These are phyloP conservation scores for Aureobasidium sp. DNA, from an alignment of 2,329 filamentous ascomycete species.

Conservation along the genomic window DNA sequence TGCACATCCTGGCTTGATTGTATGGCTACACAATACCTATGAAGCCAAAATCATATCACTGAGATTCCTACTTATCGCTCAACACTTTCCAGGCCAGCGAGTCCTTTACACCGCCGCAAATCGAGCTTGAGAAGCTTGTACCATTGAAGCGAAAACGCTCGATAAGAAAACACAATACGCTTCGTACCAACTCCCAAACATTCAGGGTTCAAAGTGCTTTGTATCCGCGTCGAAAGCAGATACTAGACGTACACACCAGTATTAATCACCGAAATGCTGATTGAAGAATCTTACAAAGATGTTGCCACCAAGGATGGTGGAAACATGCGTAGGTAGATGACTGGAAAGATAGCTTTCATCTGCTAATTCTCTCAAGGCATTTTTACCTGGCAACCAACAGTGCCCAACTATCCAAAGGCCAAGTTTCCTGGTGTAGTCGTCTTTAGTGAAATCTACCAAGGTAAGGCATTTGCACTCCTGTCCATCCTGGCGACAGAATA, in stretches of 20 bases:
- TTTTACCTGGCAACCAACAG: constrained; percentile 79
- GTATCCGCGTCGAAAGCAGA: not conserved
- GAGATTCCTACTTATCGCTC: too few species aligned
- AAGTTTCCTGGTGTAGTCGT: constrained; percentile 83
- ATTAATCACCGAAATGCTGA: constrained; percentile 43
- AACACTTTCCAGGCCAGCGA: not conserved
- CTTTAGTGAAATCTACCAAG: constrained; percentile 95
- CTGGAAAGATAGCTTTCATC: not conserved
- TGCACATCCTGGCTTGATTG: not conserved
- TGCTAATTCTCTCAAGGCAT: constrained; percentile 54
- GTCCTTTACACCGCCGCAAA: not conserved
- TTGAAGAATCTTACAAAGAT: constrained; percentile 53
- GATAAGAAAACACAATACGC: not conserved
- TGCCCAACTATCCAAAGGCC: constrained; percentile 80
- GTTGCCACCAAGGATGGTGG: constrained; percentile 53
- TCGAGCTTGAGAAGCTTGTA: not conserved
- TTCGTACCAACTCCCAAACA: not conserved
- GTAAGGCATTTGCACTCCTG: constrained; percentile 37
- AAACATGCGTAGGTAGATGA: constrained; percentile 46
- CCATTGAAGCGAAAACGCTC: not conserved
- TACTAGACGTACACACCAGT: not conserved
- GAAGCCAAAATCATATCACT: not conserved
- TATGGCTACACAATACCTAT: not conserved
- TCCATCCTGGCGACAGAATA: not conserved
- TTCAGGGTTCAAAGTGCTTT: constrained; percentile 1